Evolutionary conservation across 441 rosid genomes (phyloP), one percentile per base, ranked within the genome.

Genomic region (Melastoma candidum): DNA sequence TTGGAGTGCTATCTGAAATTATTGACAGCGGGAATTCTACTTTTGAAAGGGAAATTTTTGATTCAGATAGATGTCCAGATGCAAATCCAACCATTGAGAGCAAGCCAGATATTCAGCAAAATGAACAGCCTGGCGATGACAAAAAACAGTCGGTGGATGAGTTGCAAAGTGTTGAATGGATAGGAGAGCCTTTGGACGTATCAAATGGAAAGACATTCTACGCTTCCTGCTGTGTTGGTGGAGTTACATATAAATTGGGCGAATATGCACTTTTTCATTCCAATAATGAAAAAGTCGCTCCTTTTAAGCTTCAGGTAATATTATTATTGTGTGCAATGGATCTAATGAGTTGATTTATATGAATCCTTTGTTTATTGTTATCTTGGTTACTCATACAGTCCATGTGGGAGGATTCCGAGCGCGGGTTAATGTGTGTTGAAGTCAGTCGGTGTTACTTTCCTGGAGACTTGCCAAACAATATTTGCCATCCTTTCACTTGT

Each of bases 381-480:
- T 36, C 41, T 36, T 36, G 41, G 41, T 36, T 36, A 4, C 41
- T 36, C 41, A 36, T 61, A 58, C 82, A 85, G 95, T 68, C 71
- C 36, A 85, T 85, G 90, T 85, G 87, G 85, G 85, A 82, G 70
- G 90, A 85, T 57, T 32, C 41, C 43, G 62, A 62, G 63, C 75
- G 77, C 46, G 85, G 85, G 36, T 72, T 70, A 54, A 82, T 77
- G 74, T 85, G 85, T 83, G 79, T 82, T 54, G 59, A 54, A 65
- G 77, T 78, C 36, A 71, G 63, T 50, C 72, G 60, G 69, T 83
- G 81, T 71, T 81, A 71, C 73, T 81, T 75, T 69, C 89, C 87
- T 13, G 57, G 61, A 53, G 85, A 82, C 71, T 75, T 85, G 66
- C 94, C 85, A 3, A 75, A 73, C 67, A 77, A 71, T 54, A 86